Conservation (phyloP, 2,329 filamentous ascomycete species). For the Nemania sp. region DNA sequence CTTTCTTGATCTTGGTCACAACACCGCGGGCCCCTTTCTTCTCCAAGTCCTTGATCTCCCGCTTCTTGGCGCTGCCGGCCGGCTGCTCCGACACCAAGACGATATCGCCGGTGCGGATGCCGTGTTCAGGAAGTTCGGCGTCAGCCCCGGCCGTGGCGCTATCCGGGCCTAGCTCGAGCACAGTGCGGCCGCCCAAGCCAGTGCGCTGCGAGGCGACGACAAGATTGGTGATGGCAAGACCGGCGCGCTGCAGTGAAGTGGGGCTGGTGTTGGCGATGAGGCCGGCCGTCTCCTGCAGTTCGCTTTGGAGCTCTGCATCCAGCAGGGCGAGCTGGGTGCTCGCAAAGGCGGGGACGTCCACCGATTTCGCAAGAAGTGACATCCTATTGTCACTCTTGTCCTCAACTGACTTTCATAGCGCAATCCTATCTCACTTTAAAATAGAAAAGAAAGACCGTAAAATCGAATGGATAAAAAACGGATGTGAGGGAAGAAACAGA, state of each 20-base stretch:
- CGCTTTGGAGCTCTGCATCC: conserved; percentile 69
- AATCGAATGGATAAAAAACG: too few relatives aligned
- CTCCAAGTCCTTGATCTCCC: conserved; percentile 71
- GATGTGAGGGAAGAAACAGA: too few relatives aligned
- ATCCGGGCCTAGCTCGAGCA: conserved; percentile 79
- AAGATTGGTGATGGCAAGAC: conserved; percentile 79
- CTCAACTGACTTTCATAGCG: neutral
- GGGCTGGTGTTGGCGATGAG: conserved; percentile 72
- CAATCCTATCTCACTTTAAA: too few relatives aligned
- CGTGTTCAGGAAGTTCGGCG: conserved; percentile 71
- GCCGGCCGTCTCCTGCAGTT: conserved; percentile 69
- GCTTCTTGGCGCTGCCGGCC: conserved; percentile 70
- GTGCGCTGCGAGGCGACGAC: conserved; percentile 76
- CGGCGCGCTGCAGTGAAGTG: conserved; percentile 70
- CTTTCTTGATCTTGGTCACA: conserved; percentile 64
- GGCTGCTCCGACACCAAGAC: conserved; percentile 77
- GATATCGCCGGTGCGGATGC: conserved; percentile 75
- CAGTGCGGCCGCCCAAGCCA: conserved; percentile 86
- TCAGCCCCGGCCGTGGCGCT: conserved; percentile 57
- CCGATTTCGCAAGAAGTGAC: conserved; percentile 47
- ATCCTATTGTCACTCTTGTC: conserved; percentile 19
- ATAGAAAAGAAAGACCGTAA: too few relatives aligned
- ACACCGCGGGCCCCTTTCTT: conserved; percentile 71
- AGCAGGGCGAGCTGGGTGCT: conserved; percentile 71
- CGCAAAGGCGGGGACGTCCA: conserved; percentile 71